Evolutionary conservation across 2,329 filamentous ascomycete species (phyloP), one percentile per base, ranked within the genome.

Genomic region (Botryotinia calthae): DNA sequence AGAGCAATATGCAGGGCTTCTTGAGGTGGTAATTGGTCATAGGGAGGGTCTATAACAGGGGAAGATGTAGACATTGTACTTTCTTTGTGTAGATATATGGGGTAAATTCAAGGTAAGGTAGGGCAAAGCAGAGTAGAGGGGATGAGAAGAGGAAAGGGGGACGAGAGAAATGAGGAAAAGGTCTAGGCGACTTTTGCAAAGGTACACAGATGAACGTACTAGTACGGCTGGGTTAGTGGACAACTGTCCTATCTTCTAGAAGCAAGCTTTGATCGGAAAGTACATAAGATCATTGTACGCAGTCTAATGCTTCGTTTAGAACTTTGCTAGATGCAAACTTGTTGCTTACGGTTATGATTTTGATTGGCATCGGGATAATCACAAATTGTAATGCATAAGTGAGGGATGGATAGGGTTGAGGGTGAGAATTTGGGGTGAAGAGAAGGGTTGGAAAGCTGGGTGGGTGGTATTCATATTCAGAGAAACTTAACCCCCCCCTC

Each of bases 271-370:
- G n/a, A 28, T 54, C 14, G 6, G 6, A 28, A 28, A 54, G n/a
- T 54, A 2, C n/a, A 54, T 54, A 5, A 14, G 8, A 56, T 4
- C n/a, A 28, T 3, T 9, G 14, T 18, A 56, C n/a, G 3, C n/a
- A 18, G 28, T 8, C 14, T 18, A 28, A 56, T 4, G 14, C n/a
- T 31, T 56, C 51, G 6, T 28, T 31, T 28, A 18, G 28, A 28
- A 7, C 0, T 1, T 18, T n/a, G 25, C 12, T 1, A 28, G 14
- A 5, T 12, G n/a, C 51, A 54, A 7, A 56, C n/a, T 9, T 18
- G 3, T 56, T 4, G 14, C 51, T 31, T 28, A n/a, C 51, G 4
- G 6, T 56, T 9, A 9, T n/a, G 4, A n/a, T 31, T 18, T 56
- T 56, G 7, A 28, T 18, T 56, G 2, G 6, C 14, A 56, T 16